Percentiles rank a stretch among this genome's conserved stretches.
phyloP scores from a whole-genome alignment of 1,284 basidiomycete species.

The Puccinia horiana region DNA sequence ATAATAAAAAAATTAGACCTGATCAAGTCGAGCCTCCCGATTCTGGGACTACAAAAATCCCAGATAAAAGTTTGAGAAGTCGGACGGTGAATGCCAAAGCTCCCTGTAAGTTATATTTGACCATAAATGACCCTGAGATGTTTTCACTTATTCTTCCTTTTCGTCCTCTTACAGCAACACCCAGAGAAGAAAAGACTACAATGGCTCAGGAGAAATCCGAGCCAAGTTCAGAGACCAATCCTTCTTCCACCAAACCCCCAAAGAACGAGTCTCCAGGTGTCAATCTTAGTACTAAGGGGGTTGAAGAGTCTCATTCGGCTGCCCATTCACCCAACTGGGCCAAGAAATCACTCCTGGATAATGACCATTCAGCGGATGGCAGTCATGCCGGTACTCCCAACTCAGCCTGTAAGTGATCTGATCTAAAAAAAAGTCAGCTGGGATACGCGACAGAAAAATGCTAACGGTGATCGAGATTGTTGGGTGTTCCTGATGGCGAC shows the following conservation, averaged over 20 bases:
- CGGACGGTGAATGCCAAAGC: slow-evolving; percentile 1
- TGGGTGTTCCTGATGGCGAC: background rate
- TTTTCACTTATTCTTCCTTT: background rate
- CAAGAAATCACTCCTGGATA: slow-evolving; percentile 14
- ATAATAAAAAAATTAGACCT: background rate
- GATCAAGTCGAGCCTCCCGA: background rate
- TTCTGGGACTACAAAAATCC: background rate
- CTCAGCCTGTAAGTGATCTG: slow-evolving; percentile 28
- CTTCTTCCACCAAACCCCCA: background rate
- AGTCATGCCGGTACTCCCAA: slow-evolving; percentile 30
- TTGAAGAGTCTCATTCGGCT: slow-evolving; percentile 15
- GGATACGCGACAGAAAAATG: background rate
- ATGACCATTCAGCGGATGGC: slow-evolving; percentile 24
- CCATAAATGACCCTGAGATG: background rate
- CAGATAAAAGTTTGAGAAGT: slow-evolving; percentile 18
- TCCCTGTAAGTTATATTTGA: background rate
- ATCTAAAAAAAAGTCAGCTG: background rate
- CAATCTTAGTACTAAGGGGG: background rate
- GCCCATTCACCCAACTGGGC: slow-evolving; percentile 16
- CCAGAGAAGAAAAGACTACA: background rate
- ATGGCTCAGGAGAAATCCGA: background rate
- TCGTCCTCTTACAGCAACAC: background rate
- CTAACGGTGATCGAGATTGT: background rate
- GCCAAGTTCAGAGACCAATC: background rate
- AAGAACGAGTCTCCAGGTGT: background rate